phyloP scores from a whole-genome alignment of 2,329 filamentous ascomycete genomes.

The Cladobotryum mycophilum region DNA sequence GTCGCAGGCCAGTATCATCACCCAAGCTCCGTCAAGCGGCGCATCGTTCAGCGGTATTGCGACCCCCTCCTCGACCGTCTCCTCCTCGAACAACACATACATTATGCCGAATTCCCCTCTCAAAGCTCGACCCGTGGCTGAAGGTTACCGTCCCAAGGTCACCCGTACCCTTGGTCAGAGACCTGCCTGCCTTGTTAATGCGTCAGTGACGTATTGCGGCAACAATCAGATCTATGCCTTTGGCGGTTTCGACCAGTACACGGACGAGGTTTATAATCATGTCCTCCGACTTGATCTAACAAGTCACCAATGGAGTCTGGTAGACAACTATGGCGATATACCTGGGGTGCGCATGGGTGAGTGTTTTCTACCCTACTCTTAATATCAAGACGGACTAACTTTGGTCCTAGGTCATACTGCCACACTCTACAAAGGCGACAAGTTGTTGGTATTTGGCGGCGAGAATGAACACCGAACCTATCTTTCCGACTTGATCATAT shows the following conservation, averaged over 20 bases:
- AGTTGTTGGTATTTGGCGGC: conserved; percentile 93
- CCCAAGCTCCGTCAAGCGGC: conserved; percentile 21
- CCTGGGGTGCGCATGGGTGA: conserved; percentile 97
- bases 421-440: conserved; percentile 86
- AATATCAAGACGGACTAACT: conserved; percentile 1
- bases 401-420: conserved; percentile 79
- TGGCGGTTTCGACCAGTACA: conserved; percentile 97
- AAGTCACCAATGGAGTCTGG: conserved; percentile 86
- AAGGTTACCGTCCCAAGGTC: conserved; percentile 79
- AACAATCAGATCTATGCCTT: conserved; percentile 98
- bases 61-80: conserved; percentile 18
- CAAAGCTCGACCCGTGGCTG: conserved; percentile 57
- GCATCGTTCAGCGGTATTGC: not conserved
- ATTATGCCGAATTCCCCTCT: conserved; percentile 83
- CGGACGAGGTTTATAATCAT: conserved; percentile 98
- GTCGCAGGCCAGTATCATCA: conserved; percentile 20
- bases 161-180: conserved; percentile 72
- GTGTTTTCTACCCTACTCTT: conserved; percentile 35
- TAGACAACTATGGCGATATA: conserved; percentile 98
- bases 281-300: conserved; percentile 82
- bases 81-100: conserved; percentile 68
- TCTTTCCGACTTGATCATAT: conserved; percentile 90
- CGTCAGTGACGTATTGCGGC: conserved; percentile 96
- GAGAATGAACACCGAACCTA: conserved; percentile 97
- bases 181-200: conserved; percentile 93